Conservation (phyloP, 768 basidiomycete species). For the Lanmaoa rubissima region DNA sequence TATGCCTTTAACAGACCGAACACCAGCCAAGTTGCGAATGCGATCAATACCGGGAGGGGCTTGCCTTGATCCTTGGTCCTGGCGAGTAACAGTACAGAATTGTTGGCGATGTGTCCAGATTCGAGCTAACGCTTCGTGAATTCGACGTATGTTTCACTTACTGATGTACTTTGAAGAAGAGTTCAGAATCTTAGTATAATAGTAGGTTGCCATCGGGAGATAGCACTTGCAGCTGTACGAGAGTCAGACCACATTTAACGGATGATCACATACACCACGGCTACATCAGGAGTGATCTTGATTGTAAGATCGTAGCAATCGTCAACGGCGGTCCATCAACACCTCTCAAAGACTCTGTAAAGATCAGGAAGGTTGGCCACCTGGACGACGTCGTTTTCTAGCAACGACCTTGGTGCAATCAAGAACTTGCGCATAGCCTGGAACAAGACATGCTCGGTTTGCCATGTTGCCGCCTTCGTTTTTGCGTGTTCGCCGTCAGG, state of each 20-base stretch:
- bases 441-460: conserved; percentile 88
- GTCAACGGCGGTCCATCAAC: conserved; percentile 42
- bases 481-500: conserved; percentile 37
- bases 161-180: not conserved
- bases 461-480: conserved; percentile 68
- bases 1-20: conserved; percentile 78
- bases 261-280: not conserved
- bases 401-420: conserved; percentile 58
- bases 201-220: not conserved
- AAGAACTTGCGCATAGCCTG: conserved; percentile 82
- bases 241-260: not conserved
- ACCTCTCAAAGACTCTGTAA: conserved; percentile 93
- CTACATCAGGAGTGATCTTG: not conserved
- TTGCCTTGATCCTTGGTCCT: conserved; percentile 48
- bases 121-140: not conserved
- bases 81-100: not conserved
- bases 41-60: conserved; percentile 64
- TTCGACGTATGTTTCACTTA: not conserved
- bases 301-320: not conserved
- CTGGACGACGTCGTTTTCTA: conserved; percentile 77
- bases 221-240: not conserved
- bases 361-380: conserved; percentile 88
- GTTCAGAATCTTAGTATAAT: not conserved
- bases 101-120: not conserved
- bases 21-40: conserved; percentile 73